Conservation (phyloP, 768 basidiomycete genomes). For the Mrakia gelida region DNA sequence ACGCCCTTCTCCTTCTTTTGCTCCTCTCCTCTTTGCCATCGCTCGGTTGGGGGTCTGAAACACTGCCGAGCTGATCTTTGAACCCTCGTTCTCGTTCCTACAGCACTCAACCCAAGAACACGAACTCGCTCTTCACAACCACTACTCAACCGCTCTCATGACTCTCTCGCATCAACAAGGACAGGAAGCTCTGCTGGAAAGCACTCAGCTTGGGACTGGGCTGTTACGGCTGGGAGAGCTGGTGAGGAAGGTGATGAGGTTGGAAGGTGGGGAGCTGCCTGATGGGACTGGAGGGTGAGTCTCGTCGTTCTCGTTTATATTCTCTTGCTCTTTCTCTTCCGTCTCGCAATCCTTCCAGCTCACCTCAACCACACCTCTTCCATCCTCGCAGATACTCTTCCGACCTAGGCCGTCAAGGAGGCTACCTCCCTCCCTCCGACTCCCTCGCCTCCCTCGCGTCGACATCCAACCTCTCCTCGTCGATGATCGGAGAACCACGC, state of each 20-base stretch:
- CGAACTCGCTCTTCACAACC: slow-evolving; percentile 29
- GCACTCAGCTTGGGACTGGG: slow-evolving; percentile 12
- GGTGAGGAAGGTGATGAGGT: slow-evolving; percentile 26
- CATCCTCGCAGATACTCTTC: neutral
- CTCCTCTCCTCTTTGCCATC: no score
- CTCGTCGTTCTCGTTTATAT: neutral
- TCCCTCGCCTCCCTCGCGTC: slow-evolving; percentile 13
- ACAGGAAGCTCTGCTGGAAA: slow-evolving; percentile 22
- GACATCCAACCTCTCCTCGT: neutral
- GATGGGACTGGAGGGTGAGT: neutral
- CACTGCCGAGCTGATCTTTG: neutral
- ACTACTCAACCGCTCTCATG: slow-evolving; percentile 28
- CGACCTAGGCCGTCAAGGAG: slow-evolving; percentile 17
- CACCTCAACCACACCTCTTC: neutral
- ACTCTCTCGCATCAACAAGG: slow-evolving; percentile 27
- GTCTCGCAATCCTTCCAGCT: neutral
- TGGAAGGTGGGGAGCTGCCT: slow-evolving; percentile 25
- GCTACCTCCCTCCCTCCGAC: slow-evolving; percentile 26
- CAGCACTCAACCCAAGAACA: slow-evolving; percentile 32
- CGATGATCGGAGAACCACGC: slow-evolving; percentile 13
- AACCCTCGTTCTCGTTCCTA: neutral
- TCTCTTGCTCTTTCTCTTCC: neutral
- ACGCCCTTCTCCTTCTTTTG: slow-evolving; percentile 39
- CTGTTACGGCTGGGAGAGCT: slow-evolving; percentile 15
- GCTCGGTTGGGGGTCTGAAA: neutral